A percentile compares a stretch with the other conserved stretches of the same genome.
Conservation (phyloP, 352 stramenopile species). For the Phytophthora cactorum region DNA sequence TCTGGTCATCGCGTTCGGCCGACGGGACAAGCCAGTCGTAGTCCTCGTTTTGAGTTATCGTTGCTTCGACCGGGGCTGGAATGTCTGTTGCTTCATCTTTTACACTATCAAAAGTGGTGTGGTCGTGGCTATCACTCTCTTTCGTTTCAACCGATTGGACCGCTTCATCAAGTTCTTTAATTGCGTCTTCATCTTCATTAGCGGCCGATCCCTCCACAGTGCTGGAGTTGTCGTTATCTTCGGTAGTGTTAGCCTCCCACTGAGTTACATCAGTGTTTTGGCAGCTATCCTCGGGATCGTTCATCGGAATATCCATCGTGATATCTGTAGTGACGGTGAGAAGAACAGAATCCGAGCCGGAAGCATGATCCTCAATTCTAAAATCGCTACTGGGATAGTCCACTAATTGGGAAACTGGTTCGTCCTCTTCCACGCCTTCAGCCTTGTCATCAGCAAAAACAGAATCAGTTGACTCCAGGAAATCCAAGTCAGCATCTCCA, state of each 20-base stretch:
- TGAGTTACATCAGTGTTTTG: conserved; percentile 2
- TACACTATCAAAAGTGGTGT: background rate
- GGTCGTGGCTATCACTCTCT: conserved; percentile 3
- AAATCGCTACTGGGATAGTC: background rate
- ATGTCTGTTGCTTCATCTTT: conserved; percentile 7
- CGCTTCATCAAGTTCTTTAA: background rate
- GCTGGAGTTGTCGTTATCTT: conserved; percentile 2
- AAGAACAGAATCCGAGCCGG: conserved; percentile 5
- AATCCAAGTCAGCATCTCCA: conserved; percentile 33
- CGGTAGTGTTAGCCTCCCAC: background rate
- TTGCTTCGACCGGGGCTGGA: background rate
- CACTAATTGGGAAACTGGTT: background rate
- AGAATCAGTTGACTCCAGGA: conserved; percentile 27
- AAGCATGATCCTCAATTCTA: background rate
- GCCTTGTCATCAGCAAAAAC: conserved; percentile 22
- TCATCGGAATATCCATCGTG: conserved; percentile 55
- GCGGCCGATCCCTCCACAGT: background rate
- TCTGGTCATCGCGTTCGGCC: conserved; percentile 7
- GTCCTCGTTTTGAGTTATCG: conserved; percentile 9
- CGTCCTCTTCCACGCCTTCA: background rate
- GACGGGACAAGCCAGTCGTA: conserved; percentile 28
- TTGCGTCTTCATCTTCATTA: background rate
- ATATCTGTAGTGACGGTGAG: conserved; percentile 46
- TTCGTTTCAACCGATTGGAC: background rate
- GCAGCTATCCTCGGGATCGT: conserved; percentile 15